Base-by-base conservation (phyloP, 352 stramenopile genomes). In the Globisporangium uncinulatum region DNA sequence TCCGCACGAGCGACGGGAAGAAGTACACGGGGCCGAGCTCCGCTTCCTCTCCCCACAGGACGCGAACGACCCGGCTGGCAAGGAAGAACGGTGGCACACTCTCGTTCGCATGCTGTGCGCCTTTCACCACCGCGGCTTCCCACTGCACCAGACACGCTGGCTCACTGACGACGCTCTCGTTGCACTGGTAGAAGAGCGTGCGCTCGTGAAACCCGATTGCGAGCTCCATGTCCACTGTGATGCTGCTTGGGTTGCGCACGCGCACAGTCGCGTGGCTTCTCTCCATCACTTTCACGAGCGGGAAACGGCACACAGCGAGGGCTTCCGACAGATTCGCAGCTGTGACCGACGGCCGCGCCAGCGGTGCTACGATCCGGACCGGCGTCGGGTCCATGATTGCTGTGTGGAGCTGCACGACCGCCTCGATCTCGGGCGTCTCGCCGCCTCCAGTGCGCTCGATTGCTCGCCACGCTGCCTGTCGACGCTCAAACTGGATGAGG, bases 21-120 rank as follows among this genome's bases (percentile, higher is more conserved):
- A 86, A 89, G 54, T 83, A 85, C n/a, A 89, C 73, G 0, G 79
- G 79, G 13, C 79, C 79, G 51, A 85, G 65, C 10, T 73, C 51
- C 1, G 59, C 42, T 10, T 67, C 50, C 29, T 67, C 42, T 21
- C 61, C 69, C 32, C 55, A 47, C 1, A 24, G 31, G 4, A 86
- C 68, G 32, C 62, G 59, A 50, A 73, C 45, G 6, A 73, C 55
- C 7, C 32, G 64, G 10, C 42, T 64, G 2, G 42, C 57, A 37
- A 81, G 66, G 60, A 63, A 83, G 61, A 86, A 79, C 3, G 70
- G 57, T 29, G 73, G 59, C 3, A 58, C 57, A 15, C 29, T 54
- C 29, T 54, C 19, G 11, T 50, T 37, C 11, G 19, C 10, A 39
- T 43, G 15, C 2, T 14, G 10, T 6, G 51, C 51, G 7, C 41